Base-by-base conservation (phyloP, 2,329 filamentous ascomycete species). In the Fusarium citri region DNA sequence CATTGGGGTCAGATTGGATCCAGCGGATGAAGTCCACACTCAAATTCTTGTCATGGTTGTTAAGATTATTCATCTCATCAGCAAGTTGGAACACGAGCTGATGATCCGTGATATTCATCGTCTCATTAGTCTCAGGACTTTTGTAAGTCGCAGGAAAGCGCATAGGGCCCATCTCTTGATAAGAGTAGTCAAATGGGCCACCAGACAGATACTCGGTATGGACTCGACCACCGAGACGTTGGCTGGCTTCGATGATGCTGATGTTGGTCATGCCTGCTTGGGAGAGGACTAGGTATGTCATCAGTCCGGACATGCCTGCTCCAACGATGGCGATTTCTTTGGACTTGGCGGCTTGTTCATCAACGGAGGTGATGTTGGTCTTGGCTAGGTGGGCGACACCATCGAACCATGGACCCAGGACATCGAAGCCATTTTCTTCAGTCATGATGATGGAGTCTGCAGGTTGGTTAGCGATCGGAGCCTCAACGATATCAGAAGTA, bases 141-240 rank as follows among this genome's bases (percentile, higher is more conserved):
- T 45, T 64, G 22, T 64, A 64, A 8, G 59, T 64, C 0, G 51
- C 26, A 4, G 61, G 61, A 4, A 64, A 64, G 1, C 61, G 40
- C 61, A 64, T 64, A 1, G 61, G 61, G 5, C 61, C 61, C 61
- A 64, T 64, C 1, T 64, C 61, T 6, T 64, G 61, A n/a, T 64
- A 64, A 3, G 61, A 64, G 10, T 64, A 64, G 40, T 64, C 31
- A 8, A 64, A 64, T 0, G 61, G 61, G 2, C 61, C 61, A 1
- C 61, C 61, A 0, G 37, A 41, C 0, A 64, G 40, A 3, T 64
- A 64, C 8, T 43, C 51, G 8, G 61, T 64, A 8, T 64, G 59
- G 4, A 64, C 59, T 1, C 61, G 40, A 4, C 61, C 61, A 5
- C 61, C 61, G 0, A 64, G 61, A 15, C 61, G 61, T 2, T 64